These are phyloP conservation scores for Sclerospora graminicola DNA, from an alignment of 352 stramenopile genomes.

Conservation along the genomic window DNA sequence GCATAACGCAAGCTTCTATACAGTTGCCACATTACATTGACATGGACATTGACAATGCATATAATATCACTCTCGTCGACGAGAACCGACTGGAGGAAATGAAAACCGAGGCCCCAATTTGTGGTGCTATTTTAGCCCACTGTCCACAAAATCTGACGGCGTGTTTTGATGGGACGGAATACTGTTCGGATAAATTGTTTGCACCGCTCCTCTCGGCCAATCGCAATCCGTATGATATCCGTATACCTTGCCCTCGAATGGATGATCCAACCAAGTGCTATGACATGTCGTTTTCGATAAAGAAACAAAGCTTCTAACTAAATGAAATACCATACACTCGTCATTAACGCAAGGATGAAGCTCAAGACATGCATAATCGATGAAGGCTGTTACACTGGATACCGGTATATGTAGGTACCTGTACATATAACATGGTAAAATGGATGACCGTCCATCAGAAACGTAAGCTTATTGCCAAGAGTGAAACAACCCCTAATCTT, in stretches of 20 bases:
- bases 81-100: conserved; percentile 26
- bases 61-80: conserved; percentile 40
- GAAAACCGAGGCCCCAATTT: conserved; percentile 18
- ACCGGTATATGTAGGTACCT: no score
- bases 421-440: no score
- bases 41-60: conserved; percentile 49
- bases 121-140: conserved; percentile 14
- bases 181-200: conserved; percentile 47
- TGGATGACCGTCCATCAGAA: no score
- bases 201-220: conserved; percentile 21
- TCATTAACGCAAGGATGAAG: no score
- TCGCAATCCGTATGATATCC: conserved; percentile 51
- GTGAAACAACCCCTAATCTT: no score
- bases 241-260: conserved; percentile 22
- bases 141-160: conserved; percentile 29
- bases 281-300: no score
- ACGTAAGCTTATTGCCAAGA: no score
- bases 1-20: conserved; percentile 33
- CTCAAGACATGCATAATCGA: no score
- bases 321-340: no score
- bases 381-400: no score
- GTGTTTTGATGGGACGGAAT: conserved; percentile 35
- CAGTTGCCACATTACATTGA: conserved; percentile 29
- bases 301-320: no score
- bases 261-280: conserved; percentile 37